Conservation (phyloP, 78 protist species). For the Emiliania huxleyi region DNA sequence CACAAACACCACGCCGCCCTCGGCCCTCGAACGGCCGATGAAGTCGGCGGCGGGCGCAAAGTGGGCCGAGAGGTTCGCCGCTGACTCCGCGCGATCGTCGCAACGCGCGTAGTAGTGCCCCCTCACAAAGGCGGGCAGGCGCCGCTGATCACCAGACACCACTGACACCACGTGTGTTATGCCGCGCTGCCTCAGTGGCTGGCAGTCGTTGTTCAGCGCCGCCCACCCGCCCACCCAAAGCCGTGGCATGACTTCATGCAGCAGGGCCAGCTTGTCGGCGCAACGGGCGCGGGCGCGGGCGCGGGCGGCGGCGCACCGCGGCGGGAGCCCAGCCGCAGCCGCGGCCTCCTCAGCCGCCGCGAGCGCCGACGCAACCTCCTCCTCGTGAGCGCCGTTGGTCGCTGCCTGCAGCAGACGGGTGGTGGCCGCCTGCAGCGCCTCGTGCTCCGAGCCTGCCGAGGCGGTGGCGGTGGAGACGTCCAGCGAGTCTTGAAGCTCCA, state of each 20-base stretch:
- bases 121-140: background rate
- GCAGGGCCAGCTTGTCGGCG: background rate
- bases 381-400: background rate
- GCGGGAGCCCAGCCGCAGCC: background rate
- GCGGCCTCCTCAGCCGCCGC: background rate
- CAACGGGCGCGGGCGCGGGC: background rate
- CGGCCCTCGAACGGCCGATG: background rate
- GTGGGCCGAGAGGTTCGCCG: background rate
- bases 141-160: background rate
- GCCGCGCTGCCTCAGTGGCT: background rate
- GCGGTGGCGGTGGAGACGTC: too few species aligned
- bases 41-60: background rate
- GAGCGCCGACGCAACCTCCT: background rate
- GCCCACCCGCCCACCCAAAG: slow-evolving; percentile 27
- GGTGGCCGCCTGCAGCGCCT: background rate
- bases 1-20: slow-evolving; percentile 14
- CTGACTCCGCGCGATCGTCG: background rate
- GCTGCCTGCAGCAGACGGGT: background rate
- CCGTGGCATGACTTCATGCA: slow-evolving; percentile 9
- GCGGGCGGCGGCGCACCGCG: background rate
- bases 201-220: background rate
- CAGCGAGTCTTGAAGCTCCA: too few species aligned
- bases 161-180: background rate
- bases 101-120: background rate
- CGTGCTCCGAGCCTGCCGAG: too few species aligned